These are phyloP conservation scores for Penicillium waksmanii DNA, from an alignment of 495 filamentous ascomycete genomes.

Conservation along the genomic window DNA sequence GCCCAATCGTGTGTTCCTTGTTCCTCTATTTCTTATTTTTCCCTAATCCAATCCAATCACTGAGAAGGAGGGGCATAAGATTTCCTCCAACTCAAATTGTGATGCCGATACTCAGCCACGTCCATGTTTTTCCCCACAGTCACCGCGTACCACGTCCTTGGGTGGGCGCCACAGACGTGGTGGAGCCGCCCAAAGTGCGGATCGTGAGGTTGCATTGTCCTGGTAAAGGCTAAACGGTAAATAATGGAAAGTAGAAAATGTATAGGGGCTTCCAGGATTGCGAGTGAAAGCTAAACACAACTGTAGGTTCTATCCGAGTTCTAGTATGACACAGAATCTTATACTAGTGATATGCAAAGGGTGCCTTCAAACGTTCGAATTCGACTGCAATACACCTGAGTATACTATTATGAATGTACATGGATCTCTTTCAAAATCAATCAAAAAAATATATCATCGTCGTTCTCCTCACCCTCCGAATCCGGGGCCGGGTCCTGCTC, in stretches of 20 bases:
- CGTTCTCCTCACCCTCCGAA: not conserved
- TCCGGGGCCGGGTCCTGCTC: not conserved
- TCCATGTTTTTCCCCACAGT: not conserved
- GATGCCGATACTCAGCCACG: slow-evolving; percentile 1
- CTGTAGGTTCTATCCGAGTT: too few relatives aligned
- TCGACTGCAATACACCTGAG: too few relatives aligned
- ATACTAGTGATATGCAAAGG: too few relatives aligned
- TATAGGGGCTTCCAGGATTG: too few relatives aligned
- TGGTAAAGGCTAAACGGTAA: too few relatives aligned
- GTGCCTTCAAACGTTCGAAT: too few relatives aligned
- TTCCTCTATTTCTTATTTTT: not conserved
- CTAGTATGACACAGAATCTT: too few relatives aligned
- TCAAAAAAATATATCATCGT: slow-evolving; percentile 1
- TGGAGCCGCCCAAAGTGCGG: not conserved
- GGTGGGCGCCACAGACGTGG: slow-evolving; percentile 3
- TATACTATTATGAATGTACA: too few relatives aligned
- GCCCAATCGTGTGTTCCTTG: not conserved
- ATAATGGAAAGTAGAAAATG: too few relatives aligned
- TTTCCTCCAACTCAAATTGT: not conserved
- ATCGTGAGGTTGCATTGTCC: slow-evolving; percentile 1
- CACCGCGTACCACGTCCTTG: not conserved
- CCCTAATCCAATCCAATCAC: not conserved
- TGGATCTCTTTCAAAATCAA: too few relatives aligned
- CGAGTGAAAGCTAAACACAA: too few relatives aligned
- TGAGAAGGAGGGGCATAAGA: not conserved